Evolutionary conservation across 768 basidiomycete genomes (phyloP).

Genomic region (Inosperma sp.): DNA sequence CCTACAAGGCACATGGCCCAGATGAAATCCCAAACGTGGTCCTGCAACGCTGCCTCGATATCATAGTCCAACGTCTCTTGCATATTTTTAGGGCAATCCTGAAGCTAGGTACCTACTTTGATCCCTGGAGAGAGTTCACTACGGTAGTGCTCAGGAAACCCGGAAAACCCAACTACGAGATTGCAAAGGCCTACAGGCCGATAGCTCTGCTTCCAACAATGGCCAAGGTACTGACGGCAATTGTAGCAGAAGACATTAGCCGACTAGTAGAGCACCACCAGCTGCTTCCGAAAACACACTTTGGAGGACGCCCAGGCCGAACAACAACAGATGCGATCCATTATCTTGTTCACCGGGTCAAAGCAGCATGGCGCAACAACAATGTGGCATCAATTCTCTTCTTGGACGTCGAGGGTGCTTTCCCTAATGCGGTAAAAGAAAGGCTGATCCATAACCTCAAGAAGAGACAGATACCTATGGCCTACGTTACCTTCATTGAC

Average conservation of each 20-base stretch:
- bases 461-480: conserved; percentile 22
- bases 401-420: conserved; percentile 42
- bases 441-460: conserved; percentile 31
- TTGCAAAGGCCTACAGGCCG: conserved; percentile 32
- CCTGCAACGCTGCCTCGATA: conserved; percentile 12
- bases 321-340: conserved; percentile 35
- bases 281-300: conserved; percentile 34
- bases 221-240: conserved; percentile 26
- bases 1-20: conserved; percentile 21
- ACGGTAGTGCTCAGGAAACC: conserved; percentile 35
- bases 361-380: conserved; percentile 32
- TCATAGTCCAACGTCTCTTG: conserved; percentile 12
- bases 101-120: not conserved
- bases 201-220: conserved; percentile 33
- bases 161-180: conserved; percentile 29
- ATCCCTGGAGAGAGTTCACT: conserved; percentile 18
- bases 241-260: conserved; percentile 21
- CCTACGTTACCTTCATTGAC: conserved; percentile 17
- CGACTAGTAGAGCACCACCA: conserved; percentile 26
- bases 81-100: conserved; percentile 17
- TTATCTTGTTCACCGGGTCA: conserved; percentile 29
- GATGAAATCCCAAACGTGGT: conserved; percentile 27
- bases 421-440: conserved; percentile 33
- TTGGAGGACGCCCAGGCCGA: conserved; percentile 36
- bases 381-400: conserved; percentile 36